Base-by-base conservation (phyloP, 129 eudicot genomes). In the Saussurea involucrata region DNA sequence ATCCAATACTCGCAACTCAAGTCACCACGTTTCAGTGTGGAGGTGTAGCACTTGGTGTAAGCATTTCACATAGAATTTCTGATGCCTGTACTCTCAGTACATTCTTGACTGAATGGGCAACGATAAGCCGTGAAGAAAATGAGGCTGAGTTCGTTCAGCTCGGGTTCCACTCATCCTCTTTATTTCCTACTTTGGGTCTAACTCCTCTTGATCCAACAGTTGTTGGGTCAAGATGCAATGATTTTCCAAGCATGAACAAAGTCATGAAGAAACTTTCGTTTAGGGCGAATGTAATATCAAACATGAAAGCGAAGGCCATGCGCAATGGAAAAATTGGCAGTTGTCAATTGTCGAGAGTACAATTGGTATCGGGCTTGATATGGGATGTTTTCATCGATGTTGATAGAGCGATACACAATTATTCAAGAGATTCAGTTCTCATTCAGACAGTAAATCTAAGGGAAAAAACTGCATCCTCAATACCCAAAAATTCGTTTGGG, bases 1-100 rank as follows among this genome's bases (percentile, higher is more conserved):
- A 63, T n/a, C 71, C 85, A 8, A 25, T 82, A 34, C 34, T 78
- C 0, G 21, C 71, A 13, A 46, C 31, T 8, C 83, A 78, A 68
- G 46, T 78, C 9, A 83, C 79, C 22, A 40, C 24, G 12, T 83
- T 73, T 10, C 42, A 32, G 25, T 83, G 87, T 32, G 84, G 78
- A 34, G 84, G 81, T 13, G 13, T 78, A 17, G 84, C 87, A 6
- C n/a, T 83, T 7, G 74, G 67, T 63, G 22, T 74, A 55, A 69
- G 74, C 32, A 44, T 74, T 24, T 36, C 84, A 11, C 84, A 83
- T 46, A 63, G 68, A 24, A 49, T 79, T 69, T 71, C 27, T 15
- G 87, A 83, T 63, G 75, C 66, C 1, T 69, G 69, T 17, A 74
- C 78, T 7, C 32, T 74, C 3, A 21, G 28, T 58, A 44, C 63